A percentile compares a stretch with the other conserved stretches of the same genome.
Evolutionary conservation across 495 filamentous ascomycete species (phyloP).

Genomic region (Neurospora tetraspora): DNA sequence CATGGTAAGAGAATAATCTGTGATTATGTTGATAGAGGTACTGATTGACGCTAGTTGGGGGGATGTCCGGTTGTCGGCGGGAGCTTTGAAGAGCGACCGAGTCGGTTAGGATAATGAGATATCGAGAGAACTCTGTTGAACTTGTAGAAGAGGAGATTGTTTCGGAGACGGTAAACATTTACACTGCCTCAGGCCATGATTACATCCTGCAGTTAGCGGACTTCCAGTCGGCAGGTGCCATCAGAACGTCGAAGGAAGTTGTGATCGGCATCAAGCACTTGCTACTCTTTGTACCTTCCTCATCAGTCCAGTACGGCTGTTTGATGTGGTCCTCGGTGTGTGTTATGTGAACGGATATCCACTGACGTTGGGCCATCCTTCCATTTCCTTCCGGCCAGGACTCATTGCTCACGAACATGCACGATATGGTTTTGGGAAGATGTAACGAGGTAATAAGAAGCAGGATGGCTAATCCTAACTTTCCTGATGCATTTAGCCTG

Average conservation of each 20-base stretch:
- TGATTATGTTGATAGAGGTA: neutral
- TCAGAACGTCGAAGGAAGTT: neutral
- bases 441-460: neutral
- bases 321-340: neutral
- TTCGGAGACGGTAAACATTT: neutral
- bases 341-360: too few species aligned
- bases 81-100: neutral
- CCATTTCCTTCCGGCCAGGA: too few species aligned
- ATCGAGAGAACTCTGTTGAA: rapidly evolving
- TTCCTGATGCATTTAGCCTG: neutral
- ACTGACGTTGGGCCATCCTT: too few species aligned
- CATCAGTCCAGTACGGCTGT: neutral
- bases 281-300: neutral
- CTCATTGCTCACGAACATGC: neutral
- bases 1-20: neutral
- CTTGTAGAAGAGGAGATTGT: neutral
- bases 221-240: neutral
- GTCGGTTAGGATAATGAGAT: neutral
- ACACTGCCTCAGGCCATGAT: neutral
- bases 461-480: neutral
- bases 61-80: rapidly evolving
- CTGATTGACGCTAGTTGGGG: neutral
- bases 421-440: neutral
- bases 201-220: neutral
- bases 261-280: neutral